These are phyloP conservation scores for Vitis hybrid DNA, from an alignment of 177 flowering plant species.

Conservation along the genomic window DNA sequence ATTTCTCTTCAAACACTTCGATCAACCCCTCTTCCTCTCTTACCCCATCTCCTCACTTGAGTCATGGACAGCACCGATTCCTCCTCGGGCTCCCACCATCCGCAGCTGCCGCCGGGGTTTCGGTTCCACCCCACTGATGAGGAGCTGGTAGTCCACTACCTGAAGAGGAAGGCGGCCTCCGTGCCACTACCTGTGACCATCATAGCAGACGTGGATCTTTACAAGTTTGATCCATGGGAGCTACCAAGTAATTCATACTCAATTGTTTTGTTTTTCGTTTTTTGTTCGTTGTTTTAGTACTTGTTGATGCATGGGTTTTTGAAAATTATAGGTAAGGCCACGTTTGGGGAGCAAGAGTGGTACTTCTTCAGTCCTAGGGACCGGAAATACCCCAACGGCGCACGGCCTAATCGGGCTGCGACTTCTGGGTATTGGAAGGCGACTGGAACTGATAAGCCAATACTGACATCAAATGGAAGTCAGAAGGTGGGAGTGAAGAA, in stretches of 20 bases:
- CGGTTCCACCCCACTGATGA: conserved; percentile 56
- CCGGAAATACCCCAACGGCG: conserved; percentile 51
- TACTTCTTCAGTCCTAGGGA: conserved; percentile 52
- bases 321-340: conserved; percentile 33
- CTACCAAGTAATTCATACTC: conserved; percentile 30
- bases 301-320: neutral
- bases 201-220: conserved; percentile 45
- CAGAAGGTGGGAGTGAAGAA: conserved; percentile 52
- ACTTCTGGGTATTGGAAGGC: conserved; percentile 58
- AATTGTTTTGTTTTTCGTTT: neutral
- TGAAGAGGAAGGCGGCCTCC: conserved; percentile 33
- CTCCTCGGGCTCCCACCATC: conserved; percentile 29
- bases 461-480: conserved; percentile 31
- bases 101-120: conserved; percentile 46
- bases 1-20: neutral
- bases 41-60: neutral
- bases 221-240: conserved; percentile 58
- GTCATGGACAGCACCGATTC: conserved; percentile 44
- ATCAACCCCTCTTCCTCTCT: neutral
- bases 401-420: conserved; percentile 49
- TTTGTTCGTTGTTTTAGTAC: neutral
- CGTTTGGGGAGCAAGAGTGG: conserved; percentile 51
- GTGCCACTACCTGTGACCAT: conserved; percentile 38
- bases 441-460: conserved; percentile 50
- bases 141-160: conserved; percentile 47